phyloP scores from a whole-genome alignment of 2,329 filamentous ascomycete species.

The Ophiocordyceps unilateralis region DNA sequence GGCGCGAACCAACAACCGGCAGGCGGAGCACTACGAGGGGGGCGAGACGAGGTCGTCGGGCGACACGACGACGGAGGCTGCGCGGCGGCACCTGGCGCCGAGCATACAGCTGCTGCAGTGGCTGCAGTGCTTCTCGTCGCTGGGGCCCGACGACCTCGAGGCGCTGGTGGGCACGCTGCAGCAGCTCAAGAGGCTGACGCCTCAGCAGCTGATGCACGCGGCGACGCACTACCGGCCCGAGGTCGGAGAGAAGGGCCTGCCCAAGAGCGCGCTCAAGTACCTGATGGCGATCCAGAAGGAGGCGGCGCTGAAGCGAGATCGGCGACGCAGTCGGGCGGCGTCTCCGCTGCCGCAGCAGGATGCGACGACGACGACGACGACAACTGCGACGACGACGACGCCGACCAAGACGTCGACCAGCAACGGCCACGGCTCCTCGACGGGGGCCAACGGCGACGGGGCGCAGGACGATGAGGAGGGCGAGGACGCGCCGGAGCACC shows the following conservation, averaged over 20 bases:
- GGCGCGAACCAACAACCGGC: slow-evolving; percentile 82
- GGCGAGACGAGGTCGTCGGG: slow-evolving; percentile 74
- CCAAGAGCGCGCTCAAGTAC: slow-evolving; percentile 78
- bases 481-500: slow-evolving; percentile 51
- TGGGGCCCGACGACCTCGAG: slow-evolving; percentile 71
- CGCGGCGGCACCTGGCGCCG: slow-evolving; percentile 70
- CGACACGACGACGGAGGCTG: slow-evolving; percentile 72
- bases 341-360: slow-evolving; percentile 20
- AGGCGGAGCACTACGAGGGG: slow-evolving; percentile 89
- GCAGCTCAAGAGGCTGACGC: slow-evolving; percentile 69
- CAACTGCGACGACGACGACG: slow-evolving; percentile 19
- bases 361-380: neutral
- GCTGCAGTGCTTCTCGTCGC: slow-evolving; percentile 92
- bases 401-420: slow-evolving; percentile 12
- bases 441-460: slow-evolving; percentile 22
- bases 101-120: slow-evolving; percentile 90
- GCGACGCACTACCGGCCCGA: slow-evolving; percentile 88
- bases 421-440: neutral
- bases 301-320: slow-evolving; percentile 40
- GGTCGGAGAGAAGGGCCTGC: slow-evolving; percentile 82
- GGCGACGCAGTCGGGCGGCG: slow-evolving; percentile 28
- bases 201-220: slow-evolving; percentile 78
- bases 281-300: slow-evolving; percentile 67
- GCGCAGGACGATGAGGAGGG: slow-evolving; percentile 27
- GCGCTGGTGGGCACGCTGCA: slow-evolving; percentile 76